Conservation (phyloP, 345 rosid genomes). For the Salix exigua region DNA sequence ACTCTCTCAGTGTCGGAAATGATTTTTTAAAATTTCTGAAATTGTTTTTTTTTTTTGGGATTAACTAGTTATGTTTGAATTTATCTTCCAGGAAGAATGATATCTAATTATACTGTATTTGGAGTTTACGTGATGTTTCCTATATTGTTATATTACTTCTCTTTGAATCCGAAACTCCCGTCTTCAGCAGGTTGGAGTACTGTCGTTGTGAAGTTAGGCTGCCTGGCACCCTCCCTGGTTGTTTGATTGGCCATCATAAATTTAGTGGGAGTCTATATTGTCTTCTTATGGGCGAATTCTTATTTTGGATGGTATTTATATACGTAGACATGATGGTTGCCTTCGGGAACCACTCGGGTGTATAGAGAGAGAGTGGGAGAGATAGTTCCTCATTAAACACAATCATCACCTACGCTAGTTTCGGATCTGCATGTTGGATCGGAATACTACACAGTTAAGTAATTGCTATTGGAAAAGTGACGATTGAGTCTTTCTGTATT, state of each 20-base stretch:
- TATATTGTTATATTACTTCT: constrained; percentile 3
- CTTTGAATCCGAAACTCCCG: neutral
- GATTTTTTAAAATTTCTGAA: constrained; percentile 6
- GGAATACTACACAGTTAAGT: too few species aligned
- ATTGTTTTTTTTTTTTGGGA: neutral
- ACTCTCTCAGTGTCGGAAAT: constrained; percentile 1
- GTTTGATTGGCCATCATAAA: neutral
- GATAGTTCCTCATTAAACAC: too few species aligned
- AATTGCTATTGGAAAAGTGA: too few species aligned
- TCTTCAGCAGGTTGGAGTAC: neutral
- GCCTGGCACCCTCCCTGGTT: neutral
- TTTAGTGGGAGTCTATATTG: constrained; percentile 9
- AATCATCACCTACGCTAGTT: too few species aligned
- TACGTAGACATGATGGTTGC: constrained; percentile 20
- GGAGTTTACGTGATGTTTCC: constrained; percentile 1
- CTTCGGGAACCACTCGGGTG: constrained; percentile 7
- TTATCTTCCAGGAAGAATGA: constrained; percentile 2
- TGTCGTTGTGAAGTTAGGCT: neutral
- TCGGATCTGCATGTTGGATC: too few species aligned
- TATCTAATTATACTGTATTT: constrained; percentile 12
- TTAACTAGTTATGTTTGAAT: neutral
- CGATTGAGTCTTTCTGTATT: too few species aligned
- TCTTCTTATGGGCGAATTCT: neutral
- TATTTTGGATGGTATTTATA: constrained; percentile 5
- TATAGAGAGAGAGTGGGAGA: constrained; percentile 27